Conservation (phyloP, 2,329 filamentous ascomycete species). For the Verticillium zaregamsianum region DNA sequence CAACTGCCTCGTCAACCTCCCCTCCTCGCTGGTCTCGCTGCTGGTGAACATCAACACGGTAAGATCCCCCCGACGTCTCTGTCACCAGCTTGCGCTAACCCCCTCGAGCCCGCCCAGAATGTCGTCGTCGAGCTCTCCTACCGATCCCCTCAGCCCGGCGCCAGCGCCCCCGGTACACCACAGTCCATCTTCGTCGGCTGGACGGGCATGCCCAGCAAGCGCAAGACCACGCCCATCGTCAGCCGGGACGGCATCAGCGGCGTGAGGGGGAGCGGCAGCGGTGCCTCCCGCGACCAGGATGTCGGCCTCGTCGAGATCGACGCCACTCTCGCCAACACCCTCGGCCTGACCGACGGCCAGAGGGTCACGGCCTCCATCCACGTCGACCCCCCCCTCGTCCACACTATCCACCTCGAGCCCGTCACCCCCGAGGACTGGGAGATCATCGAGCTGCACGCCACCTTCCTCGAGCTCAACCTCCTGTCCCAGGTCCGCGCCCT, state of each 20-base stretch:
- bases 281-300: slow-evolving; percentile 67
- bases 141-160: slow-evolving; percentile 42
- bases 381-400: slow-evolving; percentile 82
- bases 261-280: slow-evolving; percentile 48
- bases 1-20: slow-evolving; percentile 93
- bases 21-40: slow-evolving; percentile 75
- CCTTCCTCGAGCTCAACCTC: slow-evolving; percentile 91
- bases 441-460: slow-evolving; percentile 95
- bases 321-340: slow-evolving; percentile 70
- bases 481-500: slow-evolving; percentile 88
- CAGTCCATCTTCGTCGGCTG: slow-evolving; percentile 86
- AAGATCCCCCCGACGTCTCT: slow-evolving; percentile 29
- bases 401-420: slow-evolving; percentile 96
- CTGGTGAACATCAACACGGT: slow-evolving; percentile 89
- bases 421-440: slow-evolving; percentile 96
- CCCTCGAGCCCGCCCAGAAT: slow-evolving; percentile 78
- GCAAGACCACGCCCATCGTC: slow-evolving; percentile 69
- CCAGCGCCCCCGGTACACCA: slow-evolving; percentile 14
- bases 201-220: slow-evolving; percentile 97
- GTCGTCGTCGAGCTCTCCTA: slow-evolving; percentile 89
- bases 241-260: slow-evolving; percentile 68
- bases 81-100: not conserved
- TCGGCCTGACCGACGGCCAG: slow-evolving; percentile 77
- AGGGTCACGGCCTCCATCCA: slow-evolving; percentile 72
- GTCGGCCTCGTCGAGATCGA: slow-evolving; percentile 79